These are phyloP conservation scores for Raddia guianensis DNA, from an alignment of 176 grass and related monocot species.

Conservation along the genomic window DNA sequence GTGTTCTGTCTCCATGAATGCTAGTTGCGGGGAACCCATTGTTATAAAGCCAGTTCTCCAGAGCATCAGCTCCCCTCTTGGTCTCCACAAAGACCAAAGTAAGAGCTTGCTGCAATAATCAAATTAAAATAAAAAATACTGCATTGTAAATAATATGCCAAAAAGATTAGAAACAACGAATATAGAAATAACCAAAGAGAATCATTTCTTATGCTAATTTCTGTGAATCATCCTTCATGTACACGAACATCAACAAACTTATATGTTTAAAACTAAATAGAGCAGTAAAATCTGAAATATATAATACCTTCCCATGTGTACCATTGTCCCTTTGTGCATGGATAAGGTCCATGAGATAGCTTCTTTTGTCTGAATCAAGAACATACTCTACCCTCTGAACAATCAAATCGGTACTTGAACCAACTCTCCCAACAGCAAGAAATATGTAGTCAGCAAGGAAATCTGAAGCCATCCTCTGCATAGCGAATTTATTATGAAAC, in stretches of 20 bases:
- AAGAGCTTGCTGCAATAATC: slow-evolving; percentile 64
- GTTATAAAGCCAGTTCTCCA: slow-evolving; percentile 87
- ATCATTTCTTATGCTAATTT: neutral
- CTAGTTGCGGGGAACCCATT: slow-evolving; percentile 91
- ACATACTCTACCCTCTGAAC: slow-evolving; percentile 90
- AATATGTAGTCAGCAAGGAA: slow-evolving; percentile 87
- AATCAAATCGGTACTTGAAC: slow-evolving; percentile 95
- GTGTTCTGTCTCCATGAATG: slow-evolving; percentile 88
- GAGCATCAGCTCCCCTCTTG: slow-evolving; percentile 90
- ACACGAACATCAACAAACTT: neutral
- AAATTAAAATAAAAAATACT: neutral
- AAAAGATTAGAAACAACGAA: slow-evolving; percentile 9
- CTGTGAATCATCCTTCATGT: neutral
- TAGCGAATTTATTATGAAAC: neutral
- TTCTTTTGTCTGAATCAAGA: slow-evolving; percentile 83
- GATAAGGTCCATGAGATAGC: slow-evolving; percentile 93
- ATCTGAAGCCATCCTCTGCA: slow-evolving; percentile 83
- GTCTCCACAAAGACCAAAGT: slow-evolving; percentile 97
- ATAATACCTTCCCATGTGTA: slow-evolving; percentile 73
- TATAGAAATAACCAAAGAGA: neutral
- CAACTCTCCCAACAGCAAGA: slow-evolving; percentile 96
- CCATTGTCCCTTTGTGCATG: slow-evolving; percentile 83
- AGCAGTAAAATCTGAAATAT: neutral
- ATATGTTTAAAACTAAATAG: neutral
- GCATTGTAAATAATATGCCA: neutral